Percentiles rank a stretch among this genome's conserved stretches.
These are phyloP conservation scores for Pythium diclinum DNA, from an alignment of 352 stramenopile species.

Conservation along the genomic window DNA sequence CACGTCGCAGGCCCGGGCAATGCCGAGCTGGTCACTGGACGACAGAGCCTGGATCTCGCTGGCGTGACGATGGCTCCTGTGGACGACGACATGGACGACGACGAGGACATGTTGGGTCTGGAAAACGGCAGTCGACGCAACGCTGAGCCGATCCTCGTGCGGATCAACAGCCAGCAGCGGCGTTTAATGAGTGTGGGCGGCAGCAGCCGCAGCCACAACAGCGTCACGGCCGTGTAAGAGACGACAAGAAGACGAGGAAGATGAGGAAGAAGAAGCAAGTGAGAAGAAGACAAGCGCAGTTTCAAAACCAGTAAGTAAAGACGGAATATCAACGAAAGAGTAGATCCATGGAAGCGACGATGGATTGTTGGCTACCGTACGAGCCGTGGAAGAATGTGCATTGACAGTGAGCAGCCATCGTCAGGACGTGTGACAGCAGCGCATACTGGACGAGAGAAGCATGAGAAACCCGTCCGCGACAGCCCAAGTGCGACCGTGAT, in stretches of 20 bases:
- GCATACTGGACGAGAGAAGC: too few relatives aligned
- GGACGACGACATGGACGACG: constrained; percentile 15
- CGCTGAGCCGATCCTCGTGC: constrained; percentile 23
- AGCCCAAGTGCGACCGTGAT: not conserved
- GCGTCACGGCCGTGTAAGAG: not conserved
- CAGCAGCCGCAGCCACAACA: constrained; percentile 12
- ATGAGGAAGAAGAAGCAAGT: not conserved
- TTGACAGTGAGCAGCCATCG: too few relatives aligned
- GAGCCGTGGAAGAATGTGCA: too few relatives aligned
- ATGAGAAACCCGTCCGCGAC: too few relatives aligned
- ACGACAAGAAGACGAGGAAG: not conserved
- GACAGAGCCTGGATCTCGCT: not conserved
- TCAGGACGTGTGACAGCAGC: too few relatives aligned
- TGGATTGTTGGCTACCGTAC: too few relatives aligned
- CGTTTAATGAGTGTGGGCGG: constrained; percentile 2
- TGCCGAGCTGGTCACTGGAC: not conserved
- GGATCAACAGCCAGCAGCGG: constrained; percentile 17
- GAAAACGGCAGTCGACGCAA: constrained; percentile 18
- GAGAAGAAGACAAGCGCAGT: not conserved
- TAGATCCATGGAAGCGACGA: too few relatives aligned
- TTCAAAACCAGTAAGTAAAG: not conserved
- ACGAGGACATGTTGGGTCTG: constrained; percentile 20
- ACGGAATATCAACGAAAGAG: not conserved
- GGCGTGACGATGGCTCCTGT: constrained; percentile 2
- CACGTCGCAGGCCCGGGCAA: not conserved